These are phyloP conservation scores for Flaveria floridana DNA, from an alignment of 140 eudicot species.

Conservation along the genomic window DNA sequence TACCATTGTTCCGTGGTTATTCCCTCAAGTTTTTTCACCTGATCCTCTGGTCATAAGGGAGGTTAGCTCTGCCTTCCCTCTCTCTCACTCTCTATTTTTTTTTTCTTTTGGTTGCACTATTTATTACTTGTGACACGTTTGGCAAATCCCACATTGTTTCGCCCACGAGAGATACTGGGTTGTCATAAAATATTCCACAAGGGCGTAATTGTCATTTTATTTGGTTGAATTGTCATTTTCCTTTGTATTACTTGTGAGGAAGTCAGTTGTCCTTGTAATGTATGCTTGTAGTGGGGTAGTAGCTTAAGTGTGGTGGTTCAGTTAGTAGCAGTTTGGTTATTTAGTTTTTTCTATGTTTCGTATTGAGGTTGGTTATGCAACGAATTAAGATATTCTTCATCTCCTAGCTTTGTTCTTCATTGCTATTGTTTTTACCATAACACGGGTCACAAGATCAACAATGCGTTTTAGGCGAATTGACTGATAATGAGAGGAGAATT, in stretches of 20 bases:
- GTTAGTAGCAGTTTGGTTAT: neutral
- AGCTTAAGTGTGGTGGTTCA: neutral
- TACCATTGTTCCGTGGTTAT: conserved; percentile 67
- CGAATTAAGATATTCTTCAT: neutral
- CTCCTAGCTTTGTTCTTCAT: neutral
- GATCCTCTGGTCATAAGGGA: conserved; percentile 63
- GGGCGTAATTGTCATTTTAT: neutral
- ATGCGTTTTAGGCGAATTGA: neutral
- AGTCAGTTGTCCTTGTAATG: neutral
- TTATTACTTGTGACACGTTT: neutral
- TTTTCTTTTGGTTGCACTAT: neutral
- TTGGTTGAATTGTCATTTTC: neutral
- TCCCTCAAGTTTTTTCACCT: conserved; percentile 69
- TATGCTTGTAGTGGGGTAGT: neutral
- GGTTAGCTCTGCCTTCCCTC: conserved; percentile 44
- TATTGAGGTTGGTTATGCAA: neutral
- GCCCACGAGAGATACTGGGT: neutral
- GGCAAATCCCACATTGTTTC: neutral
- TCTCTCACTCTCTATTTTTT: no score
- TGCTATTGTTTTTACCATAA: neutral
- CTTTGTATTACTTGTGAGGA: neutral
- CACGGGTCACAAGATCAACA: neutral
- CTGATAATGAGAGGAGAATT: neutral
- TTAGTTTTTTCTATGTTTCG: no score
- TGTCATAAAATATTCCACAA: neutral